phyloP scores from a whole-genome alignment of 192 early-diverging fungal genomes.

The Lunasporangiospora selenospora region DNA sequence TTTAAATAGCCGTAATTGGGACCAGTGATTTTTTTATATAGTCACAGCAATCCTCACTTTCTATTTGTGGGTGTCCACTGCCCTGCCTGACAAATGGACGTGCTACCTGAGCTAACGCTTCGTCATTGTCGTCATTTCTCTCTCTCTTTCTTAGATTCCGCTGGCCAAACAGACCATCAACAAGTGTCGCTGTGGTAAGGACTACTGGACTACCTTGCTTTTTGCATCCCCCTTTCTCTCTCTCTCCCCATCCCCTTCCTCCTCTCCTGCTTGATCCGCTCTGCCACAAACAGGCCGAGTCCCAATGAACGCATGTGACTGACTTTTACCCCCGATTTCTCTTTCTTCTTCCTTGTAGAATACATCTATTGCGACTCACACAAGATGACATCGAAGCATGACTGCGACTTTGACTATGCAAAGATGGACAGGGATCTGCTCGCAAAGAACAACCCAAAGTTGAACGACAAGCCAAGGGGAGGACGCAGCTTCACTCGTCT shows the following conservation, averaged over 20 bases:
- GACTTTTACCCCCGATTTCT: background rate
- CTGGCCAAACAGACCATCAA: conserved; percentile 80
- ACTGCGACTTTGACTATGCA: conserved; percentile 82
- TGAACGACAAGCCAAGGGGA: conserved; percentile 76
- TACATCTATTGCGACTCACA: conserved; percentile 81
- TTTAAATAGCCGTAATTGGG: too few relatives aligned
- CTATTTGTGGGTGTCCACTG: background rate
- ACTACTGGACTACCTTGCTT: too few relatives aligned
- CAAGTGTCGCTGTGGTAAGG: conserved; percentile 70
- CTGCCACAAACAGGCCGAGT: background rate
- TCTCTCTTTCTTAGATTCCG: conserved; percentile 55
- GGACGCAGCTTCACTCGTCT: conserved; percentile 80
- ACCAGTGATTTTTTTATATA: too few relatives aligned
- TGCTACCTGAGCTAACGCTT: background rate
- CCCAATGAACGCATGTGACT: too few relatives aligned
- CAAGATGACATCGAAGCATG: conserved; percentile 72
- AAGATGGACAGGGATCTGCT: conserved; percentile 70
- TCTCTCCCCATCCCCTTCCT: too few relatives aligned
- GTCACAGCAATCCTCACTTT: background rate
- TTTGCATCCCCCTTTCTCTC: background rate
- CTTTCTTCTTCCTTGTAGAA: conserved; percentile 21
- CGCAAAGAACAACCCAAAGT: conserved; percentile 77
- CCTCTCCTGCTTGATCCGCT: background rate
- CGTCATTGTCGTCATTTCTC: background rate
- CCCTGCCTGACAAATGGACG: too few relatives aligned